phyloP scores from a whole-genome alignment of 1,284 basidiomycete genomes.

The Kwoniella shivajii region DNA sequence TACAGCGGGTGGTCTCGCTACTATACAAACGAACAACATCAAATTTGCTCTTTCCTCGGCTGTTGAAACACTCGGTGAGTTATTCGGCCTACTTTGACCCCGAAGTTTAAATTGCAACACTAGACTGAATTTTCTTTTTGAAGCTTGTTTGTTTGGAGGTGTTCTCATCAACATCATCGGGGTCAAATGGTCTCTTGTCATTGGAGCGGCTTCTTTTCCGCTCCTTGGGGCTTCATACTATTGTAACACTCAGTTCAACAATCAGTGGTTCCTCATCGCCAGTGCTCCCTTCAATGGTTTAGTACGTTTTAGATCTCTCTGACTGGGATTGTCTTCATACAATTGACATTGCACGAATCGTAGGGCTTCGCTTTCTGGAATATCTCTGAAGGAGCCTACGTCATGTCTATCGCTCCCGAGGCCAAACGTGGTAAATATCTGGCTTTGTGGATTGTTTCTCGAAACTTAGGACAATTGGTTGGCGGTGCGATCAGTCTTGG shows the following conservation, averaged over 20 bases:
- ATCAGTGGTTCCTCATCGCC: slow-evolving; percentile 3
- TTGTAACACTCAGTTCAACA: background rate
- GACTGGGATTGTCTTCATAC: slow-evolving; percentile 20
- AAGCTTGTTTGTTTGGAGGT: slow-evolving; percentile 5
- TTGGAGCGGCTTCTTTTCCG: background rate
- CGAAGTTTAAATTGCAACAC: background rate
- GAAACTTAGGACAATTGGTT: background rate
- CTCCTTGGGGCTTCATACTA: background rate
- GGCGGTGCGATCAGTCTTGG: slow-evolving; percentile 5
- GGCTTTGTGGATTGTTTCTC: background rate
- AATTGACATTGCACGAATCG: too few species aligned
- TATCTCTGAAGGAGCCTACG: background rate
- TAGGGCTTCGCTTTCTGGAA: background rate
- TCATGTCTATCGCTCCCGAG: background rate
- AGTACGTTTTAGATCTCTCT: too few species aligned
- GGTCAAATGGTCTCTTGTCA: background rate
- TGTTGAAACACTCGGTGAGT: background rate
- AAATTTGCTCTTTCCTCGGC: background rate
- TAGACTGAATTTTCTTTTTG: background rate
- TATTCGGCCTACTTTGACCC: background rate
- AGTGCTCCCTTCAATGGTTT: background rate
- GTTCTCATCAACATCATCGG: background rate
- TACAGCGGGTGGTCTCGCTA: slow-evolving; percentile 1
- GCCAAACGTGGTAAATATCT: background rate
- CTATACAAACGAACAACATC: background rate